Percentiles rank a stretch among this genome's conserved stretches.
Conservation (phyloP, 345 rosid species). For the Boechera retrofracta region DNA sequence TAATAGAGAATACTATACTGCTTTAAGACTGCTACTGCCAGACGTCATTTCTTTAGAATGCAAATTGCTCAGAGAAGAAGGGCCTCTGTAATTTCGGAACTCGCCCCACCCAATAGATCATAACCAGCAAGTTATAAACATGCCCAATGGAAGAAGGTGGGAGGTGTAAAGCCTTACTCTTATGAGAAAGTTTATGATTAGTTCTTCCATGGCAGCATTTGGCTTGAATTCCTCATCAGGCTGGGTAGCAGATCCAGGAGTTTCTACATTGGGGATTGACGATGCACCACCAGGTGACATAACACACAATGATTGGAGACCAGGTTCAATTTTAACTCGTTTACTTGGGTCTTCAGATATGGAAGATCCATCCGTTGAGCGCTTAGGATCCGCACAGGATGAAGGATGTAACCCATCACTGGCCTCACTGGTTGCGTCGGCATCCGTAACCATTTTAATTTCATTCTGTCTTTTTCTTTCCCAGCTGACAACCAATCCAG, state of each 20-base stretch:
- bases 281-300: constrained; percentile 95
- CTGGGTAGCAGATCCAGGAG: constrained; percentile 92
- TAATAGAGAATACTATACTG: constrained; percentile 10
- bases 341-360: constrained; percentile 78
- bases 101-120: neutral
- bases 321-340: constrained; percentile 86
- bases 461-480: constrained; percentile 93
- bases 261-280: constrained; percentile 80
- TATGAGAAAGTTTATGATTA: constrained; percentile 95
- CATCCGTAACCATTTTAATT: constrained; percentile 64
- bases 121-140: constrained; percentile 21
- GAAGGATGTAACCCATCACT: constrained; percentile 62
- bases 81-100: constrained; percentile 9
- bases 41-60: neutral
- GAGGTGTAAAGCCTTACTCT: constrained; percentile 63
- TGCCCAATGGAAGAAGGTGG: constrained; percentile 14
- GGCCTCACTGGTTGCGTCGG: constrained; percentile 58
- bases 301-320: constrained; percentile 85
- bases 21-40: constrained; percentile 7
- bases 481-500: constrained; percentile 98
- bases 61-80: constrained; percentile 18
- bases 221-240: constrained; percentile 99
- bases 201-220: constrained; percentile 99
- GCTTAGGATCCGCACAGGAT: constrained; percentile 62
- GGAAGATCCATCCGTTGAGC: constrained; percentile 68